phyloP scores from a whole-genome alignment of 139 green algal genomes.

The Klebsormidium nitens region DNA sequence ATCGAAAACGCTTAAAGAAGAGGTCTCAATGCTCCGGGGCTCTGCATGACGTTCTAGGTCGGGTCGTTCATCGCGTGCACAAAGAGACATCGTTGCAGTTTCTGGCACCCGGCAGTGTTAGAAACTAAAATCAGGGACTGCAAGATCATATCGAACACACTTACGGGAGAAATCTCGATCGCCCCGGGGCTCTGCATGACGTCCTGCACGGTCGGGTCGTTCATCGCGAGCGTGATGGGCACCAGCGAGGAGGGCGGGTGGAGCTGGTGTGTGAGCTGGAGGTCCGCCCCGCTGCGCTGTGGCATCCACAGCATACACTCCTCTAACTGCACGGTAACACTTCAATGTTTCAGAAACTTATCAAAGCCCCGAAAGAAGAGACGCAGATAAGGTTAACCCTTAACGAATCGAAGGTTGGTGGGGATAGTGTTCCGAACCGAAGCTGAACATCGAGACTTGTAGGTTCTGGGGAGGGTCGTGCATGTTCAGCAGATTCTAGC shows the following conservation, averaged over 20 bases:
- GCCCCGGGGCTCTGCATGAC: slow-evolving; percentile 10
- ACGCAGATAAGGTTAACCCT: not conserved
- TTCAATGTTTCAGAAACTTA: too few relatives aligned
- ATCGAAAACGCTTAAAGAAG: too few relatives aligned
- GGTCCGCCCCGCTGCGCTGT: not conserved
- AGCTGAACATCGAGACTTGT: not conserved
- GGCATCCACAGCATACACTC: too few relatives aligned
- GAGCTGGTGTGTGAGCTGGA: slow-evolving; percentile 26
- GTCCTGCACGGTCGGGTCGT: slow-evolving; percentile 11
- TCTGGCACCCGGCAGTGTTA: too few relatives aligned
- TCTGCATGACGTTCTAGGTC: too few relatives aligned
- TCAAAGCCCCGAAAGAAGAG: not conserved
- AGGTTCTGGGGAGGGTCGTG: not conserved
- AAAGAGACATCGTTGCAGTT: too few relatives aligned
- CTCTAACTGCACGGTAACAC: too few relatives aligned
- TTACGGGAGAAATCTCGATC: slow-evolving; percentile 2
- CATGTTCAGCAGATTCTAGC: too few relatives aligned
- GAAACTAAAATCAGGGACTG: too few relatives aligned
- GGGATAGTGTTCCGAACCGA: not conserved
- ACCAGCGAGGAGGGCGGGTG: slow-evolving; percentile 14
- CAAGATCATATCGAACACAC: too few relatives aligned
- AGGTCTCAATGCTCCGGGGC: too few relatives aligned
- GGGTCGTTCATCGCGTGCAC: too few relatives aligned
- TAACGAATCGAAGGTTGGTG: not conserved
- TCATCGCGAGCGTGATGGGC: not conserved